Conservation (phyloP, 106 monocot species). For the Dioscorea alata region DNA sequence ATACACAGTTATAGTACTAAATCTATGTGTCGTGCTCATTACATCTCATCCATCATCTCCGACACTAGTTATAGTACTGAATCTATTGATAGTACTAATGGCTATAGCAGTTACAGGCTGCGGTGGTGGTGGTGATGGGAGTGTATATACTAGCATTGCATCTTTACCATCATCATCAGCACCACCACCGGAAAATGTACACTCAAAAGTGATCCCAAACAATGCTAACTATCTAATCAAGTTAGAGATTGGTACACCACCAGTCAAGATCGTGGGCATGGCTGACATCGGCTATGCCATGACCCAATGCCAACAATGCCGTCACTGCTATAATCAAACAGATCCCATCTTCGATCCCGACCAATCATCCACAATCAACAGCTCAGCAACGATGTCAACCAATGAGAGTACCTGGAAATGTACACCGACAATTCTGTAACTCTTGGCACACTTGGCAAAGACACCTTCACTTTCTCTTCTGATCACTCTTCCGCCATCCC, state of each 20-base stretch:
- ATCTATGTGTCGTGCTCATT: too few species aligned
- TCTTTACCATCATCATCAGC: too few species aligned
- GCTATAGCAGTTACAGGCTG: too few species aligned
- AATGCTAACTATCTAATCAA: slow-evolving; percentile 16
- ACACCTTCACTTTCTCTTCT: slow-evolving; percentile 20
- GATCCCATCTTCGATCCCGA: slow-evolving; percentile 22
- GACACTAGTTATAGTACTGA: too few species aligned
- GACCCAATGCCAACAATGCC: slow-evolving; percentile 35
- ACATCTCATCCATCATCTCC: too few species aligned
- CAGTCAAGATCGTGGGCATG: slow-evolving; percentile 14
- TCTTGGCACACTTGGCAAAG: not conserved
- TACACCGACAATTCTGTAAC: slow-evolving; percentile 23
- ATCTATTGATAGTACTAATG: too few species aligned
- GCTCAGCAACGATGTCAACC: not conserved
- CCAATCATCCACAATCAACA: slow-evolving; percentile 14
- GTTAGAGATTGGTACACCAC: slow-evolving; percentile 11
- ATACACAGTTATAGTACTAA: not conserved
- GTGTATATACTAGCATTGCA: too few species aligned
- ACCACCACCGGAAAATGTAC: not conserved
- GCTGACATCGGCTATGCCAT: slow-evolving; percentile 33
- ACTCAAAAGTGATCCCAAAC: slow-evolving; percentile 4
- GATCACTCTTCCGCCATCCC: too few species aligned
- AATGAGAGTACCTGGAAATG: slow-evolving; percentile 12
- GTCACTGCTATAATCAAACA: slow-evolving; percentile 10
- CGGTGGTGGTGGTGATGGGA: too few species aligned